Percentiles rank a stretch among this genome's conserved stretches.
These are phyloP conservation scores for Flaveria ramosissima DNA, from an alignment of 129 eudicot species.

Conservation along the genomic window DNA sequence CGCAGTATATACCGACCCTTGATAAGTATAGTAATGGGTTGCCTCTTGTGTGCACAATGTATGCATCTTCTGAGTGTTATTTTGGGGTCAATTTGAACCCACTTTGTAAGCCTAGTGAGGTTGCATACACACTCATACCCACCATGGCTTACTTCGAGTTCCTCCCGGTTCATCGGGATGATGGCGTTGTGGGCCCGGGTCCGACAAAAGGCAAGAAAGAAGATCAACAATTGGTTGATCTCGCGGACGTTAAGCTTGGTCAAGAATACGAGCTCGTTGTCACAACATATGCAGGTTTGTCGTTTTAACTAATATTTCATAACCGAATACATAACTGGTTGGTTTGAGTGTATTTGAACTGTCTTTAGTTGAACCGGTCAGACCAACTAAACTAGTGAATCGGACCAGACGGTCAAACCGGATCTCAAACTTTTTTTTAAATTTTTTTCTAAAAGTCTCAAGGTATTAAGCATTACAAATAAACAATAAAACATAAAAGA, in stretches of 20 bases:
- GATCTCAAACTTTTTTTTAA: too few relatives aligned
- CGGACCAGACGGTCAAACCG: not conserved
- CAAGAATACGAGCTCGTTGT: conserved; percentile 64
- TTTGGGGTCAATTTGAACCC: conserved; percentile 58
- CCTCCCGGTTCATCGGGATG: conserved; percentile 41
- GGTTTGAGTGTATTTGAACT: too few relatives aligned
- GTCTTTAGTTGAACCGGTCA: too few relatives aligned
- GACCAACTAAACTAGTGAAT: too few relatives aligned
- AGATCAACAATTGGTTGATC: conserved; percentile 42
- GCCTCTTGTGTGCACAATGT: conserved; percentile 17
- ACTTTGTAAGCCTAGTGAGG: conserved; percentile 58
- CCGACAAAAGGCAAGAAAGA: not conserved
- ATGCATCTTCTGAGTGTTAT: conserved; percentile 21
- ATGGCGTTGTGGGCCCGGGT: not conserved
- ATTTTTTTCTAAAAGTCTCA: too few relatives aligned
- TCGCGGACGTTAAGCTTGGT: conserved; percentile 55
- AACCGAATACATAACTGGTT: not conserved
- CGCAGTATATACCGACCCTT: conserved; percentile 42
- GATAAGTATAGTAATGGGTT: conserved; percentile 52
- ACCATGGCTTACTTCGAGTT: conserved; percentile 79
- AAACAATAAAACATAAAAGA: too few relatives aligned
- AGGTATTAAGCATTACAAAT: not conserved
- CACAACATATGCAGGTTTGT: conserved; percentile 61
- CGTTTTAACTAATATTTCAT: not conserved
- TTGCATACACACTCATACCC: conserved; percentile 64